phyloP scores from a whole-genome alignment of 768 basidiomycete species.

The Tylopilus rubrobrunneus region DNA sequence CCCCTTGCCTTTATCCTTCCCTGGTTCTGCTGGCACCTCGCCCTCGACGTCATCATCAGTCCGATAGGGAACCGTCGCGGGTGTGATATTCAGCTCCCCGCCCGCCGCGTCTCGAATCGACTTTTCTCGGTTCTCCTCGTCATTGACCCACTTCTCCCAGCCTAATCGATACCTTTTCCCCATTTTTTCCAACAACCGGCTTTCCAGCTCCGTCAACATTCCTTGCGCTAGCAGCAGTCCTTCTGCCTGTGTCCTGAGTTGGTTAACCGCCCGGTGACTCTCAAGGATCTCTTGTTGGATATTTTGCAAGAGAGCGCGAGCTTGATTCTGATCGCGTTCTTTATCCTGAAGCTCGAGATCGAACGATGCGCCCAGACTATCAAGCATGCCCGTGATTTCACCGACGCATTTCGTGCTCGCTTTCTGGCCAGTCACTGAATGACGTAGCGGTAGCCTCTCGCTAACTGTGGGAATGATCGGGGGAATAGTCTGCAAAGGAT shows the following conservation, averaged over 20 bases:
- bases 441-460: constrained; percentile 73
- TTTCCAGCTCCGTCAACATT: constrained; percentile 58
- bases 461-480: constrained; percentile 43
- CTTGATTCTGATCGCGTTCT: constrained; percentile 87
- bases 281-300: constrained; percentile 90
- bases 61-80: constrained; percentile 42
- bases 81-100: constrained; percentile 50
- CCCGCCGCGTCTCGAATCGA: constrained; percentile 58
- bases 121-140: constrained; percentile 77
- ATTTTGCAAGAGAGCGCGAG: constrained; percentile 77
- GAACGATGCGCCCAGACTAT: constrained; percentile 83
- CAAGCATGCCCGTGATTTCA: constrained; percentile 83
- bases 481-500: constrained; percentile 40
- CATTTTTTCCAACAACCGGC: constrained; percentile 69
- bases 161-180: constrained; percentile 77
- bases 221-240: constrained; percentile 58
- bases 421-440: constrained; percentile 80
- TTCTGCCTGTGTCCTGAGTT: constrained; percentile 68
- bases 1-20: constrained; percentile 45
- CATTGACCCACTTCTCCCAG: constrained; percentile 91
- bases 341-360: constrained; percentile 90
- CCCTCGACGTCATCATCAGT: constrained; percentile 44
- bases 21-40: constrained; percentile 35
- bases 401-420: constrained; percentile 82
- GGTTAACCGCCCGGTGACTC: constrained; percentile 68